A percentile compares a stretch with the other conserved stretches of the same genome.
phyloP scores from a whole-genome alignment of 176 grass and related monocot genomes.

The Carex kokanica region DNA sequence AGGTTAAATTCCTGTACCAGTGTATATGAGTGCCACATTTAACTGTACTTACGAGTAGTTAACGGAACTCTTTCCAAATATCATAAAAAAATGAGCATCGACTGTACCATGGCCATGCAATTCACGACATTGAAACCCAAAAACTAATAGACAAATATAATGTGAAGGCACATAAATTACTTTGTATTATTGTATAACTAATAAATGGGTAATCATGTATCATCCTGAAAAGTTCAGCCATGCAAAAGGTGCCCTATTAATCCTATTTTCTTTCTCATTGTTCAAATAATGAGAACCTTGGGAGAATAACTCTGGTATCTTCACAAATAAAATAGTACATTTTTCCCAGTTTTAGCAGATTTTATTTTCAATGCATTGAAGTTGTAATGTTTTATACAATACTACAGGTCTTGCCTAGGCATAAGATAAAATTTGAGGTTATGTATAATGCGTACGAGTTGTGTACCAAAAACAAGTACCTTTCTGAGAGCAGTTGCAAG shows the following conservation, averaged over 20 bases:
- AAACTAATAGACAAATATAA: not conserved
- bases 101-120: not conserved
- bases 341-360: not conserved
- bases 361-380: not conserved
- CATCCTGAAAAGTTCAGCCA: not conserved
- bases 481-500: slow-evolving; percentile 86
- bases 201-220: not conserved
- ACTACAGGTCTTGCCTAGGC: not conserved
- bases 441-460: not conserved
- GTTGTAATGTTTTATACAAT: not conserved
- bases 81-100: not conserved
- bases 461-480: slow-evolving; percentile 30
- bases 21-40: not conserved
- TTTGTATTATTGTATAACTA: not conserved
- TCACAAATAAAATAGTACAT: not conserved
- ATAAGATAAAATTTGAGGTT: not conserved
- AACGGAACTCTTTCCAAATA: not conserved
- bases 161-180: not conserved
- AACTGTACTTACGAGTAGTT: not conserved
- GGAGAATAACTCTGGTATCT: not conserved
- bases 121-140: not conserved
- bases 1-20: not conserved
- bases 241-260: not conserved
- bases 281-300: not conserved
- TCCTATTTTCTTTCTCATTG: not conserved